phyloP scores from a whole-genome alignment of 176 grass and related monocot species.

The Urochloa ruziziensis region DNA sequence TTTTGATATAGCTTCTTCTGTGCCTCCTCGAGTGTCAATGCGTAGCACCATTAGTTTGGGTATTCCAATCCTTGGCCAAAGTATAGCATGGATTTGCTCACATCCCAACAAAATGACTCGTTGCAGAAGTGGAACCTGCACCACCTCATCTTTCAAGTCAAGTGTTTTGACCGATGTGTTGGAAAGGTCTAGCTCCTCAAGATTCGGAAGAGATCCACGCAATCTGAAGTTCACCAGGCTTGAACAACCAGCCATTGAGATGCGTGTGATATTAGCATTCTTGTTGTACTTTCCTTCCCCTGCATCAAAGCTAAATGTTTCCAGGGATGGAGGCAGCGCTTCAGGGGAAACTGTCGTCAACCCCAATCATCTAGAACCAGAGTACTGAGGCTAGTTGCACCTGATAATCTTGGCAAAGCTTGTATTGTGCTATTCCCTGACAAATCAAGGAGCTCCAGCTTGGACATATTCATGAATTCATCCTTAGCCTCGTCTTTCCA shows the following conservation, averaged over 20 bases:
- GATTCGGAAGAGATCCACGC: background rate
- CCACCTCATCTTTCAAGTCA: background rate
- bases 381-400: background rate
- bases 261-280: background rate
- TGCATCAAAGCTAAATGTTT: conserved; percentile 9
- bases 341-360: background rate
- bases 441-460: background rate
- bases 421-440: background rate
- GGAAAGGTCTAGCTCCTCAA: conserved; percentile 7
- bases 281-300: too few species aligned
- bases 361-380: background rate
- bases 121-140: background rate
- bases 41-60: background rate
- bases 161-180: conserved; percentile 7
- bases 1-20: background rate
- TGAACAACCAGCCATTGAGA: background rate
- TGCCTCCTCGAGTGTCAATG: background rate
- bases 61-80: background rate
- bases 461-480: background rate
- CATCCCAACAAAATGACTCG: background rate
- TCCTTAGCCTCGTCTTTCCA: background rate
- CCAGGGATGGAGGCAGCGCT: background rate
- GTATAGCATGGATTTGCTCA: background rate
- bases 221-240: conserved; percentile 5
- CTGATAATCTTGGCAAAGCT: background rate